Base-by-base conservation (phyloP, 2,329 filamentous ascomycete species). In the Microdochium paspali region DNA sequence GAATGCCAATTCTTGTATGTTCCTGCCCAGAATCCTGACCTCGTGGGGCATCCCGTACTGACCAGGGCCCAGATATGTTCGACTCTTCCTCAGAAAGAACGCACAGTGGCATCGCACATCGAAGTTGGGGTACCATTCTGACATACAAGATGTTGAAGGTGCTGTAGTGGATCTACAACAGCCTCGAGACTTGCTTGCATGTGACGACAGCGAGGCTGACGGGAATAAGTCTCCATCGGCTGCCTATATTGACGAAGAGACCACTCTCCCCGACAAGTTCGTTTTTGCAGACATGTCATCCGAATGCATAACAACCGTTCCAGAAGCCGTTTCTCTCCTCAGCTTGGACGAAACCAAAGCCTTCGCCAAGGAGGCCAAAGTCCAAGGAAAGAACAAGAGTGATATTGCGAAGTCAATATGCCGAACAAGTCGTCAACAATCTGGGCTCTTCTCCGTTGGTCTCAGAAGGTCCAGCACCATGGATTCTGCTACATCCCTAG, bases 21-120 rank as follows among this genome's bases (percentile, higher is more conserved):
- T 12, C 39, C 20, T 44, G 25, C 28, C 28, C 13, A 53, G 57
- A 45, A 55, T 49, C 44, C 44, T 25, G 15, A 18, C 25, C 10
- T 20, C 23, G 18, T 24, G 30, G 25, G 31, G 26, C 12, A n/a
- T 7, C 20, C 4, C 25, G 31, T 46, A 46, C 48, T 54, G 44
- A 56, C 53, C 49, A 4, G 28, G 7, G 24, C 13, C 44, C 51
- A 91, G 87, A 61, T 95, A 96, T 66, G 90, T 97, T 13, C 82
- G 93, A 21, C 70, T 98, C 1, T 98, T 98, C 60, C 72, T 98
- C 3, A 82, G 93, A 44, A 98, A 98, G 64, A 89, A 88, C 1
- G 86, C 87, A 21, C 82, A 83, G 1, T 98, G 93, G 93, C 90
- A 96, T 69, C 83, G 93, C 10, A 77, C 89, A 52, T 80, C 77